Evolutionary conservation across 2,329 filamentous ascomycete genomes (phyloP).

Genomic region (Aspergillus sp.): DNA sequence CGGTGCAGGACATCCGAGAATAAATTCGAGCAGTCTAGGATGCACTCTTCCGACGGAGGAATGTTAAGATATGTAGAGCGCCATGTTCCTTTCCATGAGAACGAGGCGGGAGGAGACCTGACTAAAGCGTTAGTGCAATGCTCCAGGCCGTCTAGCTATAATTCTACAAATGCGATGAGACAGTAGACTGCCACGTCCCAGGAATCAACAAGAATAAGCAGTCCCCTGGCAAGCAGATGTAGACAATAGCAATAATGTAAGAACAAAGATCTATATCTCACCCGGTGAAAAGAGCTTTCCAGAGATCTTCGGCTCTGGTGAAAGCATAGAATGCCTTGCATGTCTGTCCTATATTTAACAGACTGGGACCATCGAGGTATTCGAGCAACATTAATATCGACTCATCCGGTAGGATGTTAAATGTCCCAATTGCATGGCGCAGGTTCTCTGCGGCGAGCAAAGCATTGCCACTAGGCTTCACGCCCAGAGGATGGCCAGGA

Average conservation of each 20-base stretch:
- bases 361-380: slow-evolving; percentile 63
- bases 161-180: not conserved
- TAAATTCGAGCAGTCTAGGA: slow-evolving; percentile 72
- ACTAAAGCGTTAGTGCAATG: slow-evolving; percentile 20
- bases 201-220: not conserved
- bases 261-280: slow-evolving; percentile 56
- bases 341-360: slow-evolving; percentile 70
- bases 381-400: slow-evolving; percentile 75
- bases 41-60: slow-evolving; percentile 54
- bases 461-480: slow-evolving; percentile 86
- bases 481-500: slow-evolving; percentile 75
- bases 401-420: slow-evolving; percentile 76
- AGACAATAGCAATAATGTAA: not conserved
- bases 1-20: slow-evolving; percentile 90
- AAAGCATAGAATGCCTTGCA: slow-evolving; percentile 89
- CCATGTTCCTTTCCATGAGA: slow-evolving; percentile 82
- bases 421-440: slow-evolving; percentile 65
- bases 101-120: slow-evolving; percentile 40
- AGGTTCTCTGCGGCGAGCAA: slow-evolving; percentile 68
- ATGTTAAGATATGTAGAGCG: slow-evolving; percentile 72
- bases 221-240: not conserved
- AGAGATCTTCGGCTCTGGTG: slow-evolving; percentile 79
- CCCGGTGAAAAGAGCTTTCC: slow-evolving; percentile 83
- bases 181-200: not conserved
- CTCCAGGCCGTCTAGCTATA: slow-evolving; percentile 1